Evolutionary conservation across 129 eudicot species (phyloP), one percentile per base, ranked within the genome.

Genomic region (Helichrysum umbraculigerum): DNA sequence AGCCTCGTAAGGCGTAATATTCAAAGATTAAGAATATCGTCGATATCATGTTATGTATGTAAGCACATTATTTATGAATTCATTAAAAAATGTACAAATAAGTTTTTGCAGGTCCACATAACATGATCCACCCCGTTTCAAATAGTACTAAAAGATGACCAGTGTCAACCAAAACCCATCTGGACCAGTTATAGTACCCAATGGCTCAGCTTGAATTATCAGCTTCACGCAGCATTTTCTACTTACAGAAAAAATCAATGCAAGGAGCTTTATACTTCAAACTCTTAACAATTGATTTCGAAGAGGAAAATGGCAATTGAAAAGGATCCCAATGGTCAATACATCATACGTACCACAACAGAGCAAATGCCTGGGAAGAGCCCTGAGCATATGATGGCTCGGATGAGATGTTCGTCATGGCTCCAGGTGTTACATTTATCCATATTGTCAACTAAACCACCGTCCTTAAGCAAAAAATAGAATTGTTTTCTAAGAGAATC

Each of bases 291-390:
- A 39, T 70, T 35, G 16, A 63, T 5, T 29, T 60, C 11, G 35
- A 28, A 17, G 6, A 57, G 29, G 17, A 25, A 74, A 73, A 62
- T 5, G 44, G 28, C 4, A 41, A 5, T 5, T 25, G 33, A 61
- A 74, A 28, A 15, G 41, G 59, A 59, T 59, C 5, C 63, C 63
- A 75, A 41, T 41, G 61, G 39, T n/a, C 41, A 16, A 39, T 77
- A 54, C 20, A 67, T 66, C 35, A 76, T 52, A 30, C 72, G 79
- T 59, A 93, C 98, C 96, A 93, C 97, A 85, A 90, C 96, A 47
- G 98, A 93, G 82, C 91, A 90, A 62, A 93, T 88, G 69, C 98
- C 98, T 14, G 98, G 98, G 78, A 78, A 93, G 29, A 93, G 82
- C 60, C 98, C 98, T 19, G 97, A 90, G 72, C 97, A 93, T 44